These are phyloP conservation scores for Blastobotrys petasosporus DNA, from an alignment of 1,139 yeast species.

Conservation along the genomic window DNA sequence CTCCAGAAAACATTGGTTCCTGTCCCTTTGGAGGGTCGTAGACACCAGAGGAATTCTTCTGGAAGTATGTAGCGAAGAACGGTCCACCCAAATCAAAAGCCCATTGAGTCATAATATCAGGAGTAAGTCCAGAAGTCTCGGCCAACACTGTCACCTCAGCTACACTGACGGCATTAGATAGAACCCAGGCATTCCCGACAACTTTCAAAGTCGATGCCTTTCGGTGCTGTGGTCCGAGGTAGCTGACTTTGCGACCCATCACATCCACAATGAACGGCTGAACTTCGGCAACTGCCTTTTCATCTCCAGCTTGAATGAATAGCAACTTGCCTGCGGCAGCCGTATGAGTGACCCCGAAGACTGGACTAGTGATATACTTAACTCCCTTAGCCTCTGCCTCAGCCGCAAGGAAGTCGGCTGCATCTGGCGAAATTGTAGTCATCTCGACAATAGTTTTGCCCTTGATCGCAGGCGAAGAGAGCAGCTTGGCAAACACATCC, in stretches of 20 bases:
- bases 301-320: slow-evolving; percentile 27
- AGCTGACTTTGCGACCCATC: slow-evolving; percentile 25
- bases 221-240: slow-evolving; percentile 26
- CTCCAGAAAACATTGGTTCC: slow-evolving; percentile 25
- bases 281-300: slow-evolving; percentile 19
- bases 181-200: slow-evolving; percentile 28
- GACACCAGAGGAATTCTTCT: slow-evolving; percentile 19
- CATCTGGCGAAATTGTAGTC: slow-evolving; percentile 30
- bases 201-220: slow-evolving; percentile 27
- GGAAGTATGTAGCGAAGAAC: slow-evolving; percentile 19
- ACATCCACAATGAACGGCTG: slow-evolving; percentile 24
- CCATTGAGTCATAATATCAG: slow-evolving; percentile 19
- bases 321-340: slow-evolving; percentile 27
- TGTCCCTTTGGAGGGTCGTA: slow-evolving; percentile 21
- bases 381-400: slow-evolving; percentile 20
- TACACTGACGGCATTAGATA: slow-evolving; percentile 27
- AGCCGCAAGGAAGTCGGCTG: slow-evolving; percentile 18
- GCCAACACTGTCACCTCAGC: slow-evolving; percentile 28
- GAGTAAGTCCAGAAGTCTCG: slow-evolving; percentile 26
- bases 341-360: slow-evolving; percentile 30
- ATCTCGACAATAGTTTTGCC: slow-evolving; percentile 27
- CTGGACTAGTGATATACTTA: slow-evolving; percentile 27
- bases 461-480: slow-evolving; percentile 9
- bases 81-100: slow-evolving; percentile 22
- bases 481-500: slow-evolving; percentile 12